A percentile compares a stretch with the other conserved stretches of the same genome.
Evolutionary conservation across 331 rosid genomes (phyloP).

Genomic region (Malus hybrid): DNA sequence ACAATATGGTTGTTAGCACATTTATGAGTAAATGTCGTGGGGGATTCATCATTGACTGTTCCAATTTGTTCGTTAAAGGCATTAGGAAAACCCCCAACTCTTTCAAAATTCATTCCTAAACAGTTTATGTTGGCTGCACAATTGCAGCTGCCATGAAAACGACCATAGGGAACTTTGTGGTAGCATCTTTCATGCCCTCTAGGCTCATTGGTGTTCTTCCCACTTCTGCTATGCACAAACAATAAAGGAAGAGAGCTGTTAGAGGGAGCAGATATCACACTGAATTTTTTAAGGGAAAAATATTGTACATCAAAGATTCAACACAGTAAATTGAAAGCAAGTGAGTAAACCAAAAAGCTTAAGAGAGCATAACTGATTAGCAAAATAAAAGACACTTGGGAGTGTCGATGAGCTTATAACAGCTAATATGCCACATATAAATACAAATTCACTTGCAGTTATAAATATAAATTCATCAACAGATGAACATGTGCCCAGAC

Average conservation of each 20-base stretch:
- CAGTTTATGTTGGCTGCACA: conserved; percentile 18
- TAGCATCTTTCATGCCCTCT: conserved; percentile 24
- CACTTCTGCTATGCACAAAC: conserved; percentile 33
- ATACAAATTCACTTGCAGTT: neutral
- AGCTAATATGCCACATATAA: neutral
- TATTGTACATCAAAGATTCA: neutral
- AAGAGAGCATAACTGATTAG: neutral
- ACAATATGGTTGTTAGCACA: conserved; percentile 21
- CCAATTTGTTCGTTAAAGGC: conserved; percentile 17
- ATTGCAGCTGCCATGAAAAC: conserved; percentile 20
- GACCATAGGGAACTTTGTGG: conserved; percentile 22
- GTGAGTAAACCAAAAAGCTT: neutral
- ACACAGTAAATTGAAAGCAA: neutral
- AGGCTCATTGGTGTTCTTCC: conserved; percentile 20
- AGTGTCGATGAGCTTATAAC: neutral
- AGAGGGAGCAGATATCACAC: neutral
- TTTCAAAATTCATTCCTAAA: conserved; percentile 24
- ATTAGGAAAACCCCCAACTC: conserved; percentile 20
- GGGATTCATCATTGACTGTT: conserved; percentile 20
- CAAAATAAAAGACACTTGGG: neutral
- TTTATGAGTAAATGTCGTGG: conserved; percentile 22
- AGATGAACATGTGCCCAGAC: neutral
- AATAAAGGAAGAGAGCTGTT: conserved; percentile 5
- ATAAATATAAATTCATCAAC: neutral
- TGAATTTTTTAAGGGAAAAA: neutral